phyloP scores from a whole-genome alignment of 75 land plant species.

The Selaginella moellendorffii region DNA sequence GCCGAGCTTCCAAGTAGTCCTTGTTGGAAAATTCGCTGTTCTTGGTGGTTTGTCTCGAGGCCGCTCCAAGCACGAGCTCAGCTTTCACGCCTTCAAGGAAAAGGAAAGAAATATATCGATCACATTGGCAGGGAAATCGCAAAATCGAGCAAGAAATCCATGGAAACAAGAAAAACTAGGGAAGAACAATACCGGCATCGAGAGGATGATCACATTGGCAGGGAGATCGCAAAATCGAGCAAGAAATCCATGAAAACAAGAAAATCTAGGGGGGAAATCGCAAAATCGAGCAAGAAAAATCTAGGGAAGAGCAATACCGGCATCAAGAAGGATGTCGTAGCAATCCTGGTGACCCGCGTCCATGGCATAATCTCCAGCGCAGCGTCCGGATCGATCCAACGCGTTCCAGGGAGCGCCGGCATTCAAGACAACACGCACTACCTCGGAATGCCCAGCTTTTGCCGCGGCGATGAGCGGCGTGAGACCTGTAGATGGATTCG shows the following conservation, averaged over 20 bases:
- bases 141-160: too few relatives aligned
- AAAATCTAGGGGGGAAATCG: too few relatives aligned
- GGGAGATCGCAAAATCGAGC: too few relatives aligned
- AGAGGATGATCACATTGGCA: too few relatives aligned
- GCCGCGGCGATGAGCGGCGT: constrained; percentile 76
- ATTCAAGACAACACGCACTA: constrained; percentile 41
- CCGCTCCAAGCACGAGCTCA: constrained; percentile 69
- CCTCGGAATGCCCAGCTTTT: constrained; percentile 42
- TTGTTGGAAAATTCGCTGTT: constrained; percentile 10
- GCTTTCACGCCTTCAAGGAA: constrained; percentile 68
- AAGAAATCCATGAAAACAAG: too few relatives aligned
- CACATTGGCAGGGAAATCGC: too few relatives aligned
- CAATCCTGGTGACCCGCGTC: constrained; percentile 65
- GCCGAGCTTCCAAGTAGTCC: constrained; percentile 69
- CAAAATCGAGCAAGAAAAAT: too few relatives aligned
- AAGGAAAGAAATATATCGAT: too few relatives aligned
- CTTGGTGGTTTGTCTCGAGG: constrained; percentile 26
- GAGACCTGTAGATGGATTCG: neutral
- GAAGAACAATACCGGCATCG: too few relatives aligned
- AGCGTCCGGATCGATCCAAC: constrained; percentile 48
- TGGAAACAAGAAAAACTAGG: too few relatives aligned
- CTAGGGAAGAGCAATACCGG: too few relatives aligned
- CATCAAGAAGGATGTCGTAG: constrained; percentile 60
- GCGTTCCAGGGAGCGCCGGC: constrained; percentile 96
- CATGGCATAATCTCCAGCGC: constrained; percentile 96